phyloP scores from a whole-genome alignment of 495 filamentous ascomycete species.

The Cairneyella variabilis region DNA sequence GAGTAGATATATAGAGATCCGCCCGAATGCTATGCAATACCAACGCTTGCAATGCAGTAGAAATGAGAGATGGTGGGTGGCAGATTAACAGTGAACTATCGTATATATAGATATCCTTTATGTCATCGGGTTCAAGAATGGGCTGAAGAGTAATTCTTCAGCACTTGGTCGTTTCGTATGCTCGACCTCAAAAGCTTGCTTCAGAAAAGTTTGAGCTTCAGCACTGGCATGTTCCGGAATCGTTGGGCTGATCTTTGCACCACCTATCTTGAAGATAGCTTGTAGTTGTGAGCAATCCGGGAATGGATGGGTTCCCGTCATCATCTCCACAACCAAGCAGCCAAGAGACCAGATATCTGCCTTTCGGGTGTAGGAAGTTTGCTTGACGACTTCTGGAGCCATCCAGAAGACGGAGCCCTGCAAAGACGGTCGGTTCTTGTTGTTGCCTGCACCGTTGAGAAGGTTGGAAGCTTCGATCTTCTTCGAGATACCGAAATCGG shows the following conservation, averaged over 20 bases:
- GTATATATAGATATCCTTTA: slow-evolving; percentile 2
- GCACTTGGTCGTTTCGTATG: slow-evolving; percentile 87
- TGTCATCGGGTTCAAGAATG: slow-evolving; percentile 55
- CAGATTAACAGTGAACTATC: too few species aligned
- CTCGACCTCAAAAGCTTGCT: slow-evolving; percentile 90
- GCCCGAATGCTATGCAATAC: slow-evolving; percentile 14
- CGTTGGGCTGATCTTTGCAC: slow-evolving; percentile 79
- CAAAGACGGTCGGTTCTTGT: slow-evolving; percentile 82
- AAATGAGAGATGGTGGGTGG: neutral
- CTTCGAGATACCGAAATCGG: slow-evolving; percentile 98
- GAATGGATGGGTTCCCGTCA: slow-evolving; percentile 94
- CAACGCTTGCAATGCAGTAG: slow-evolving; percentile 20
- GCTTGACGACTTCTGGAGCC: slow-evolving; percentile 97
- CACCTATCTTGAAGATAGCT: slow-evolving; percentile 98
- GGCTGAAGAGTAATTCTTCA: slow-evolving; percentile 78
- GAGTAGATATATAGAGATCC: neutral
- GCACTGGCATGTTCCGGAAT: slow-evolving; percentile 81
- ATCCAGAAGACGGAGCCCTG: slow-evolving; percentile 99
- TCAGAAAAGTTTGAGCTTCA: slow-evolving; percentile 82
- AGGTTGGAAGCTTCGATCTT: slow-evolving; percentile 79
- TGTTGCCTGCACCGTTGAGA: slow-evolving; percentile 46
- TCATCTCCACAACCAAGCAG: slow-evolving; percentile 98
- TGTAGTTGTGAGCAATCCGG: slow-evolving; percentile 96
- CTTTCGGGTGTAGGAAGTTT: slow-evolving; percentile 96
- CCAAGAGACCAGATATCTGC: slow-evolving; percentile 99